phyloP scores from a whole-genome alignment of 2,329 filamentous ascomycete genomes.

The Alternaria gaisen region DNA sequence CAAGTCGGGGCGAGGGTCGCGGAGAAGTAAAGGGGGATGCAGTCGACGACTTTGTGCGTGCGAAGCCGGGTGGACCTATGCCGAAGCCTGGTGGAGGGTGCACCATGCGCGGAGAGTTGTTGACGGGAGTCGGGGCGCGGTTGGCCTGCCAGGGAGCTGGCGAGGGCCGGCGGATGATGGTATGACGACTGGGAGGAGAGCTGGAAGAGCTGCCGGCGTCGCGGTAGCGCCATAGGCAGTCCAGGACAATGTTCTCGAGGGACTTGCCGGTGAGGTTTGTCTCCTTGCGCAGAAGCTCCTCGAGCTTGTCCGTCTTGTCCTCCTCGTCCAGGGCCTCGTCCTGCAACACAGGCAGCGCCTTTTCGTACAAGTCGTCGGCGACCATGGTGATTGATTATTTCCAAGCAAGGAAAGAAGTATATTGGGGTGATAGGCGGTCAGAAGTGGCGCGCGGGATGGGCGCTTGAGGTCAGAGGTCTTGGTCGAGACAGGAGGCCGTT shows the following conservation, averaged over 20 bases:
- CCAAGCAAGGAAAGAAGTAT: constrained; percentile 8
- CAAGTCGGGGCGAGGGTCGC: constrained; percentile 88
- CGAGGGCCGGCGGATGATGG: constrained; percentile 87
- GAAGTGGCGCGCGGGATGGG: constrained; percentile 11
- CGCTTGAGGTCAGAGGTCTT: constrained; percentile 10
- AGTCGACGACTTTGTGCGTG: constrained; percentile 74
- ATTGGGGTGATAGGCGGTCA: constrained; percentile 10
- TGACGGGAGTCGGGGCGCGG: constrained; percentile 78
- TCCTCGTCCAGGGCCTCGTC: constrained; percentile 86
- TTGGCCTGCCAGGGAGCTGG: constrained; percentile 90
- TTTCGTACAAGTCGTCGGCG: constrained; percentile 89
- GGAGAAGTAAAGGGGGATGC: constrained; percentile 94
- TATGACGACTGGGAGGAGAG: constrained; percentile 86
- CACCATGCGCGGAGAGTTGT: constrained; percentile 82
- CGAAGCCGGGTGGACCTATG: constrained; percentile 76
- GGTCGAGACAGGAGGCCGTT: constrained; percentile 24
- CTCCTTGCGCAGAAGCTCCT: constrained; percentile 83
- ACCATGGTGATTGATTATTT: constrained; percentile 71
- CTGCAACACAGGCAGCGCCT: constrained; percentile 88
- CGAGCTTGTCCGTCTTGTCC: constrained; percentile 91
- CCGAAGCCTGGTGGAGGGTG: constrained; percentile 82
- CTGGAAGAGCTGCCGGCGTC: constrained; percentile 68
- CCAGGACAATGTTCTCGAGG: constrained; percentile 89
- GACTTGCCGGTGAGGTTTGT: constrained; percentile 77
- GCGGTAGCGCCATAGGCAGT: constrained; percentile 87